Base-by-base conservation (phyloP, 805 yeast genomes). In the Saturnispora quitensis region DNA sequence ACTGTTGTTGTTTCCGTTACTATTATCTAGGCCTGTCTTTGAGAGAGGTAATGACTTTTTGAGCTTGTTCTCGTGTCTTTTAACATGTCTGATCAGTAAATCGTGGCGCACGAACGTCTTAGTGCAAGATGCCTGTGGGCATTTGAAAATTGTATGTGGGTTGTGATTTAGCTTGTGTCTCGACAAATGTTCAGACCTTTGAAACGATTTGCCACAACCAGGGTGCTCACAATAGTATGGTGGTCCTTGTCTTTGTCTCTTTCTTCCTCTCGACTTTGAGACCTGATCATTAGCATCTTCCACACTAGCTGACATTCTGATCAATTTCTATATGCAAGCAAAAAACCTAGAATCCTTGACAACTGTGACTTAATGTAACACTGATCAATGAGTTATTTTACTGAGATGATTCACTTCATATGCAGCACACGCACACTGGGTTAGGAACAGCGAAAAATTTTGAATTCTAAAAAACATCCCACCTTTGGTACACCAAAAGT, bases 31-130 rank as follows among this genome's bases (percentile, higher is more conserved):
- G 18, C 10, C 22, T 38, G 42, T 18, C 22, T 38, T 38, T 7
- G 42, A 8, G 9, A 18, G 15, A 38, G 42, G 22, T 5, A 38
- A 18, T 27, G 51, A 5, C 4, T 33, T 24, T 31, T n/a, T 22
- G 20, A 45, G 24, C 47, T 57, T 64, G 15, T 44, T 49, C 24
- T 70, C 72, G 60, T 78, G 71, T 56, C 82, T 51, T 68, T 68
- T 62, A 57, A 65, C 53, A 60, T 80, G 73, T 64, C 85, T 58
- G 6, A 64, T 67, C 27, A 73, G 68, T 44, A 82, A 65, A 60
- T 82, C 89, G 51, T 72, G 74, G 40, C 89, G 65, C 0, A 82
- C 88, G 68, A 82, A 82, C 0, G 82, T 77, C 62, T 79, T 80
- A 1, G 72, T 69, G 61, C 89, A 82, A 3, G 68, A 66, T 10